Evolutionary conservation across 495 filamentous ascomycete genomes (phyloP).

Genomic region (Podospora pseudocomata): DNA sequence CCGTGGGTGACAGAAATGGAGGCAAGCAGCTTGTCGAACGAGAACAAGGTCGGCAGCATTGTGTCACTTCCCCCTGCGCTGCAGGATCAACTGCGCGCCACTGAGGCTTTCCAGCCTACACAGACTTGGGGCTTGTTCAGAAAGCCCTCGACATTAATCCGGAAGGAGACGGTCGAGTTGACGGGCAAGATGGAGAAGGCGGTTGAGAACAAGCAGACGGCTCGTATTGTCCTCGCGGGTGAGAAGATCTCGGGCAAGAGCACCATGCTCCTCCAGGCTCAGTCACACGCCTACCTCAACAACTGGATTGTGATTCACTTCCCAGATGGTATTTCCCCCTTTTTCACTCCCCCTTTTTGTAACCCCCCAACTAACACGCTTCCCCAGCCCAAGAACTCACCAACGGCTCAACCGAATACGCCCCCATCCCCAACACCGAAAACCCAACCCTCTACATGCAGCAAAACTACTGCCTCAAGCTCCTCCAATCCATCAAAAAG

Average conservation of each 20-base stretch:
- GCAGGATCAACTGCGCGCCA: conserved; percentile 72
- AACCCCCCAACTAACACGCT: conserved; percentile 10
- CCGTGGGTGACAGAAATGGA: conserved; percentile 59
- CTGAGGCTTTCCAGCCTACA: conserved; percentile 85
- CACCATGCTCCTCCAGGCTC: conserved; percentile 76
- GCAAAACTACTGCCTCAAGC: conserved; percentile 65
- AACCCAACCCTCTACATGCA: conserved; percentile 65
- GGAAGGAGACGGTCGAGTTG: conserved; percentile 70
- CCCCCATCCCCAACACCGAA: conserved; percentile 54
- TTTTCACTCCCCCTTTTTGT: not conserved
- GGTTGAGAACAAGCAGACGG: conserved; percentile 53
- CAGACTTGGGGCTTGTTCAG: conserved; percentile 88
- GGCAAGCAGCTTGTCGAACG: conserved; percentile 50
- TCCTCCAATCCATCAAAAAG: conserved; percentile 64
- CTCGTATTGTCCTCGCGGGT: conserved; percentile 69
- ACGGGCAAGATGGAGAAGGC: conserved; percentile 54
- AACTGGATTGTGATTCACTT: conserved; percentile 86
- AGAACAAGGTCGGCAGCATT: conserved; percentile 58
- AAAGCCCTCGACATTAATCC: conserved; percentile 69
- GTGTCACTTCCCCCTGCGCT: conserved; percentile 63
- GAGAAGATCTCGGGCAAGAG: conserved; percentile 77
- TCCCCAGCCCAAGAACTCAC: conserved; percentile 73
- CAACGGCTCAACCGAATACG: conserved; percentile 73
- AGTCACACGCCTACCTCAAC: conserved; percentile 76
- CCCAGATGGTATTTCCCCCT: conserved; percentile 65